Percentiles rank a stretch among this genome's conserved stretches.
Conservation (phyloP, 1,284 basidiomycete species). For the Pascua sp. region DNA sequence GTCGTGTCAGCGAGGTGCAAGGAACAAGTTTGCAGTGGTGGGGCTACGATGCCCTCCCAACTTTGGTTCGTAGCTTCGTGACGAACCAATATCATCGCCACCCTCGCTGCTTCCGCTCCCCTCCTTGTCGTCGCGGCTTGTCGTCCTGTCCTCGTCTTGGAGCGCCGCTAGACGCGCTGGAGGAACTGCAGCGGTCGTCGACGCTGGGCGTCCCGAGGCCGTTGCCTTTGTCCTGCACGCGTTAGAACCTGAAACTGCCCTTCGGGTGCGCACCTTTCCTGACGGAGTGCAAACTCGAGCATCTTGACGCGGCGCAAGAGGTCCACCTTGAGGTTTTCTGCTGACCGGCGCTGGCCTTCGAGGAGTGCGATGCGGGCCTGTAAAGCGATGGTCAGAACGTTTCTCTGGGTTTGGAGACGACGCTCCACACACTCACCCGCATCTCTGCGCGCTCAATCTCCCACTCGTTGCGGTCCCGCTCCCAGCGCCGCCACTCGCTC, state of each 20-base stretch:
- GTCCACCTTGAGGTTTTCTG: constrained; percentile 95
- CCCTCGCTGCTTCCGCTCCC: constrained; percentile 43
- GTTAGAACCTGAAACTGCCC: constrained; percentile 1
- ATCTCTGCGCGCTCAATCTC: constrained; percentile 99
- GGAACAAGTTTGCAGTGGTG: too few species aligned
- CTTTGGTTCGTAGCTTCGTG: too few species aligned
- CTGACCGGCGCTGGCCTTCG: constrained; percentile 91
- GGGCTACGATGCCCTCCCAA: too few species aligned
- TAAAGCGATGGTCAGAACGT: constrained; percentile 6
- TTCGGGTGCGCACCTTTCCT: constrained; percentile 71
- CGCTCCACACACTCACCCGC: constrained; percentile 59
- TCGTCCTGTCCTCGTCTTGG: constrained; percentile 42
- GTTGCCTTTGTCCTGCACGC: constrained; percentile 60
- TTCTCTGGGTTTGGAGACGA: not conserved
- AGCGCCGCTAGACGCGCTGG: constrained; percentile 43
- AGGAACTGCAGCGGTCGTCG: constrained; percentile 28
- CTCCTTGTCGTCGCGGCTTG: constrained; percentile 37
- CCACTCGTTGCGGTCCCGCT: constrained; percentile 98
- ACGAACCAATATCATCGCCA: constrained; percentile 33
- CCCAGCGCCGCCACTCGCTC: constrained; percentile 94
- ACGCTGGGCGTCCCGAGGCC: constrained; percentile 5
- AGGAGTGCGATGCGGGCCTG: constrained; percentile 95
- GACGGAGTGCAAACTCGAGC: constrained; percentile 91
- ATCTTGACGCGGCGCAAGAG: constrained; percentile 96
- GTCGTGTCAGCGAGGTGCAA: not conserved